phyloP scores from a whole-genome alignment of 139 green algal species.

The Picocystis salinarum region DNA sequence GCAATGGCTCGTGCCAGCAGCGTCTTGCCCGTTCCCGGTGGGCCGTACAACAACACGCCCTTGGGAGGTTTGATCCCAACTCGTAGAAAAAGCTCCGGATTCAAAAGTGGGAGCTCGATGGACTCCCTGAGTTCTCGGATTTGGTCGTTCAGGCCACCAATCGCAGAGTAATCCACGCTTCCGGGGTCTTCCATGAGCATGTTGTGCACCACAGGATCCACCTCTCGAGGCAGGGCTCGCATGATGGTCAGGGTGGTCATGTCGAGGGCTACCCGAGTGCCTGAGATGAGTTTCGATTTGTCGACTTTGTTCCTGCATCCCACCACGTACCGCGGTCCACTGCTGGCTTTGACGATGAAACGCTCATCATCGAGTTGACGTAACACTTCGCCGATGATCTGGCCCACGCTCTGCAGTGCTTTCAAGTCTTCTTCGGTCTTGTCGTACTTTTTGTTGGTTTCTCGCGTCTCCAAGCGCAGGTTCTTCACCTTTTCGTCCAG shows the following conservation, averaged over 20 bases:
- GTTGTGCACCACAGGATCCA: constrained; percentile 97
- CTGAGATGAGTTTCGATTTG: constrained; percentile 67
- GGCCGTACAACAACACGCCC: constrained; percentile 13
- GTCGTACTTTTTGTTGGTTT: constrained; percentile 69
- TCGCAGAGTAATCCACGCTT: constrained; percentile 88
- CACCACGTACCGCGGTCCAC: constrained; percentile 92
- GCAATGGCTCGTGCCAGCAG: constrained; percentile 67
- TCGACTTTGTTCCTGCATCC: constrained; percentile 91
- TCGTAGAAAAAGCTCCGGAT: constrained; percentile 93
- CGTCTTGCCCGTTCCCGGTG: constrained; percentile 46
- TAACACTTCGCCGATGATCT: constrained; percentile 98
- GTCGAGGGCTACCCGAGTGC: constrained; percentile 90
- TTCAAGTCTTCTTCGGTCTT: constrained; percentile 99
- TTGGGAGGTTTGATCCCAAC: constrained; percentile 98
- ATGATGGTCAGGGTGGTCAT: constrained; percentile 99
- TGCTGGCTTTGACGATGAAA: constrained; percentile 98
- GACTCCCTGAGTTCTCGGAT: constrained; percentile 84
- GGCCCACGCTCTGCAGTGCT: constrained; percentile 91
- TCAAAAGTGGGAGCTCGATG: constrained; percentile 98
- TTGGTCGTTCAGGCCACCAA: constrained; percentile 90
- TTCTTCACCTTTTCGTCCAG: constrained; percentile 62
- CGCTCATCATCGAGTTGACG: constrained; percentile 91
- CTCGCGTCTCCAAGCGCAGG: constrained; percentile 12
- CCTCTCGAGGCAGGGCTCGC: constrained; percentile 84
- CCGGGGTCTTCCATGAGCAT: constrained; percentile 93